A percentile compares a stretch with the other conserved stretches of the same genome.
These are phyloP conservation scores for Nannochloropsis salina DNA, from an alignment of 108 stramenopile genomes.

Conservation along the genomic window DNA sequence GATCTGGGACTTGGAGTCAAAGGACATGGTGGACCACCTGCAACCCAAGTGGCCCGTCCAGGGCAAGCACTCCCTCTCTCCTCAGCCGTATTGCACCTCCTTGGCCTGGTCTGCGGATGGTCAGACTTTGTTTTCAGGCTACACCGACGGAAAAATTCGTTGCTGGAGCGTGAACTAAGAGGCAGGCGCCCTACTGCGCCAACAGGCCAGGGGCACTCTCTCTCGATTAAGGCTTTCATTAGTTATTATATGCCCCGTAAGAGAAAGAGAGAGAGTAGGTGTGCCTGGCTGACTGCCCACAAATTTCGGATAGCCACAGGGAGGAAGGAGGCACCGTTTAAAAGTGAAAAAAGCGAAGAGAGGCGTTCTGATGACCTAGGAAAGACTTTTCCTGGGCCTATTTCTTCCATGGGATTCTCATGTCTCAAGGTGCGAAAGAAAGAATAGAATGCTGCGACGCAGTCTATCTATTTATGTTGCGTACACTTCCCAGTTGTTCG, in stretches of 20 bases:
- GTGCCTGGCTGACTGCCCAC: slow-evolving; percentile 7
- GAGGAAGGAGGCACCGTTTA: slow-evolving; percentile 15
- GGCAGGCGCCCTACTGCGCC: not conserved
- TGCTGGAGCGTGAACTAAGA: slow-evolving; percentile 60
- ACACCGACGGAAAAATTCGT: slow-evolving; percentile 89
- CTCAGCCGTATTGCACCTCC: slow-evolving; percentile 79
- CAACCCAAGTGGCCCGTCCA: slow-evolving; percentile 66
- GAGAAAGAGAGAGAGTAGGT: not conserved
- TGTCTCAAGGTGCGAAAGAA: too few relatives aligned
- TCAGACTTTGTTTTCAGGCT: slow-evolving; percentile 91
- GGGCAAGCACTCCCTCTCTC: slow-evolving; percentile 64
- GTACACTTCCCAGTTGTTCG: too few relatives aligned
- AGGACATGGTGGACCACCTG: slow-evolving; percentile 92
- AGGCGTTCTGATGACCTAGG: too few relatives aligned
- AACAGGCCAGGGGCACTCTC: not conserved
- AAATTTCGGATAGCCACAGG: not conserved
- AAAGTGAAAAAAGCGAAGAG: not conserved
- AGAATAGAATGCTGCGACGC: too few relatives aligned
- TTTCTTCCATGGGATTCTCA: too few relatives aligned
- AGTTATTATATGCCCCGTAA: too few relatives aligned
- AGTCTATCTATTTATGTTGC: too few relatives aligned
- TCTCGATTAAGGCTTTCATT: not conserved
- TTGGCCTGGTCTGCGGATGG: slow-evolving; percentile 96
- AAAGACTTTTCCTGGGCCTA: too few relatives aligned
- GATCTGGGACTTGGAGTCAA: slow-evolving; percentile 99